phyloP scores from a whole-genome alignment of 805 yeast species.

The Suhomyces vadensis region DNA sequence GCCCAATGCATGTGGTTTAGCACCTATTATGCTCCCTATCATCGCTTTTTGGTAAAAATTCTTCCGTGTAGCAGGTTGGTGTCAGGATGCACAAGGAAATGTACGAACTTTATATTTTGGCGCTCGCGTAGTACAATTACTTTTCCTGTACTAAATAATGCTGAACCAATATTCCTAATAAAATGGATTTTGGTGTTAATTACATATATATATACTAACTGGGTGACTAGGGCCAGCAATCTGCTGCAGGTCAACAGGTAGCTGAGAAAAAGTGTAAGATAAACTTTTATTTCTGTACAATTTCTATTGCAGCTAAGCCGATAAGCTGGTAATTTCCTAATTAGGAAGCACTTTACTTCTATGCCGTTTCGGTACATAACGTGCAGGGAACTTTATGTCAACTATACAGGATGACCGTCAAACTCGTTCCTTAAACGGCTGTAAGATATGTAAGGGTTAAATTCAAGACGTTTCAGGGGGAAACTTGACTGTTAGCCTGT shows the following conservation, averaged over 20 bases:
- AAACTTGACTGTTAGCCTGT: too few species aligned
- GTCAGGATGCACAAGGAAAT: neutral
- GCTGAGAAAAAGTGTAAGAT: neutral
- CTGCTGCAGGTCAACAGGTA: conserved; percentile 1
- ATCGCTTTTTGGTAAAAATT: neutral
- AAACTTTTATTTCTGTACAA: neutral
- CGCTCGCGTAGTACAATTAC: neutral
- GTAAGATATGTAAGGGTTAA: too few species aligned
- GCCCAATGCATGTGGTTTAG: neutral
- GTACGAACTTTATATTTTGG: neutral
- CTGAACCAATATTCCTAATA: neutral
- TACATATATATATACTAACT: conserved; percentile 1
- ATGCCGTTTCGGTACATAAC: conserved; percentile 3
- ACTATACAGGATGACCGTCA: neutral
- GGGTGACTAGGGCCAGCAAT: neutral
- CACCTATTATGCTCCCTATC: neutral
- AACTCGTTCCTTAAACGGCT: too few species aligned
- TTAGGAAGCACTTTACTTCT: conserved; percentile 2
- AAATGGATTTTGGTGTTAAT: neutral
- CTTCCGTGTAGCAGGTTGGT: conserved; percentile 4
- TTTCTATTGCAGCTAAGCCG: neutral
- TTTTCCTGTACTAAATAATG: neutral
- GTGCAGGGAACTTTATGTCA: conserved; percentile 1
- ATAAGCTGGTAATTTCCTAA: conserved; percentile 3
- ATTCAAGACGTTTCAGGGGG: too few species aligned